Conservation (phyloP, 352 stramenopile genomes). For the Globisporangium abappressorium region DNA sequence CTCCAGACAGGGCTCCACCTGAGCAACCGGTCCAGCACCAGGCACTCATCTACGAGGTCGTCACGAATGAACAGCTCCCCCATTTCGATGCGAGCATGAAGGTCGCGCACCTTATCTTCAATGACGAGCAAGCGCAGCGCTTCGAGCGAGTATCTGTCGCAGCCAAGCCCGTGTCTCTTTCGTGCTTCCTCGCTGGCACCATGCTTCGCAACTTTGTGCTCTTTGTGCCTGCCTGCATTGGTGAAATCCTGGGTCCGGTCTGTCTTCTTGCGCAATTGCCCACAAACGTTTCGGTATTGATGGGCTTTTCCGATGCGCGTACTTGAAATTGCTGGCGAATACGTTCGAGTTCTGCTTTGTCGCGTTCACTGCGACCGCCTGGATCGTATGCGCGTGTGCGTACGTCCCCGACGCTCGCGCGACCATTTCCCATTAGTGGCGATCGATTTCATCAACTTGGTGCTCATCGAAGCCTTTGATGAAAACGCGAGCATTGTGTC, state of each 20-base stretch:
- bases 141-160: background rate
- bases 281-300: background rate
- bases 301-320: background rate
- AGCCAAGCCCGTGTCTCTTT: background rate
- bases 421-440: background rate
- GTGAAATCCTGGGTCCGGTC: background rate
- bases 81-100: slow-evolving; percentile 1
- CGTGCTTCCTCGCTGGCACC: background rate
- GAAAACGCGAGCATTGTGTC: background rate
- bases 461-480: slow-evolving; percentile 1
- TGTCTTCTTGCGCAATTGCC: background rate
- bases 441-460: slow-evolving; percentile 7
- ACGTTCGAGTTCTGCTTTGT: slow-evolving; percentile 8
- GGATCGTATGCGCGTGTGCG: background rate
- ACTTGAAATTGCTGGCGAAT: background rate
- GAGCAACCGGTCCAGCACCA: background rate
- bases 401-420: too few species aligned
- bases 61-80: slow-evolving; percentile 3
- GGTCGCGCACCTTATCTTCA: background rate
- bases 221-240: background rate
- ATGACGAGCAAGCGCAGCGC: background rate
- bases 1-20: background rate
- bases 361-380: background rate
- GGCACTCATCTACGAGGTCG: slow-evolving; percentile 4
- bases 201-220: background rate